Base-by-base conservation (phyloP, 2,329 filamentous ascomycete genomes). In the Cladophialophora immunda region DNA sequence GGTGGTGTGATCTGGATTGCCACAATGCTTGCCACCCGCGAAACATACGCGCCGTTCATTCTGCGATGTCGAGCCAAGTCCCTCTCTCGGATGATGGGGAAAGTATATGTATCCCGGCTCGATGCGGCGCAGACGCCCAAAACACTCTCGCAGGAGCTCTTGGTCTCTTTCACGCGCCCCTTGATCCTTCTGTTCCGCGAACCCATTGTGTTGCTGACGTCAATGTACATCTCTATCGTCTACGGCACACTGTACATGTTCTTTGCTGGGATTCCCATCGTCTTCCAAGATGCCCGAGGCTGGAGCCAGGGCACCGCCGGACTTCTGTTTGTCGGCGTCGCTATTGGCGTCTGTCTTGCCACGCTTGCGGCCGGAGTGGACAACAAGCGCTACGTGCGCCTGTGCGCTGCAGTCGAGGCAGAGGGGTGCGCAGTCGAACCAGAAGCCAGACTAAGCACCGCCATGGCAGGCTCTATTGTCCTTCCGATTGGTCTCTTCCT, bases 401-500 rank as follows among this genome's bases (percentile, higher is more conserved):
- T 81, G 11, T 86, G 87, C 61, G 34, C 38, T 36, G 55, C 38
- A 30, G 36, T 34, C 36, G 58, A 61, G 25, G 47, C 59, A 60
- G 50, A 56, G 25, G 56, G 52, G 22, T 17, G 55, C 47, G 34
- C n/a, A n/a, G 57, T 63, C 52, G 65, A 76, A 29, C 74, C 73
- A 65, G 86, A 88, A 76, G 83, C 83, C 55, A 84, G 83, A 57
- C 75, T 87, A 3, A 81, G 83, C 2, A 80, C 83, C 11, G 81
- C 79, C 53, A 82, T 85, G 69, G 67, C 83, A 2, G 82, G 82
- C 30, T 81, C 79, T 63, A 78, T 86, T 36, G 77, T 78, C 27
- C 79, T 89, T 38, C 94, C 94, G 0, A 84, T 89, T 2, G 93
- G 94, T 0, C 82, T 97, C 5, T 93, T 94, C 78, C 88, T 91